Evolutionary conservation across 805 yeast genomes (phyloP).

Genomic region (Clavispora phyllophila): DNA sequence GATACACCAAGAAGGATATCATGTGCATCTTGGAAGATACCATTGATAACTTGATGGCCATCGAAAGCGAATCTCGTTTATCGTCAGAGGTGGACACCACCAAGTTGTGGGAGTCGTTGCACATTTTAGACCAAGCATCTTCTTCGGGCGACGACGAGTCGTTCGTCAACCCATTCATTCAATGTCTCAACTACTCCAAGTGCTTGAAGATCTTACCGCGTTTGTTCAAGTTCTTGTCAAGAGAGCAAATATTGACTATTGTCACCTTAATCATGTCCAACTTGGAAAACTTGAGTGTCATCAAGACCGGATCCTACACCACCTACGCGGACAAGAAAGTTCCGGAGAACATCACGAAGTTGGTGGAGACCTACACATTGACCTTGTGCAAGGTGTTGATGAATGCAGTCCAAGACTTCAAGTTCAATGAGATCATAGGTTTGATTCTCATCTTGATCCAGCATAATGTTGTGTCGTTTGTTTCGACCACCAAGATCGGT

Average conservation of each 20-base stretch:
- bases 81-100: slow-evolving; percentile 31
- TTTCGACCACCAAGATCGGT: slow-evolving; percentile 72
- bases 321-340: slow-evolving; percentile 47
- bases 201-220: slow-evolving; percentile 88
- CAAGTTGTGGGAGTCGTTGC: slow-evolving; percentile 72
- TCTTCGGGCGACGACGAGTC: slow-evolving; percentile 45
- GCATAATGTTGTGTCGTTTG: slow-evolving; percentile 65
- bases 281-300: slow-evolving; percentile 71
- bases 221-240: slow-evolving; percentile 72
- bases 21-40: slow-evolving; percentile 73
- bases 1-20: slow-evolving; percentile 38
- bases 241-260: slow-evolving; percentile 72
- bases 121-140: slow-evolving; percentile 58
- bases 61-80: slow-evolving; percentile 58
- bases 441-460: slow-evolving; percentile 65
- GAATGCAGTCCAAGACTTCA: slow-evolving; percentile 75
- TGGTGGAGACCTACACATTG: slow-evolving; percentile 72
- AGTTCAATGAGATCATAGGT: slow-evolving; percentile 73
- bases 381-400: slow-evolving; percentile 82
- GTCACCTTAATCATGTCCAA: slow-evolving; percentile 76
- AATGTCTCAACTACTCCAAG: slow-evolving; percentile 77
- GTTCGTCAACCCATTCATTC: slow-evolving; percentile 73
- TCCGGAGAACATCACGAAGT: slow-evolving; percentile 50
- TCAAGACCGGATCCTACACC: slow-evolving; percentile 74
- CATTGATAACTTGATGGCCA: slow-evolving; percentile 67